Evolutionary conservation across 2,329 filamentous ascomycete species (phyloP).

Genomic region (Venturia nashicola): DNA sequence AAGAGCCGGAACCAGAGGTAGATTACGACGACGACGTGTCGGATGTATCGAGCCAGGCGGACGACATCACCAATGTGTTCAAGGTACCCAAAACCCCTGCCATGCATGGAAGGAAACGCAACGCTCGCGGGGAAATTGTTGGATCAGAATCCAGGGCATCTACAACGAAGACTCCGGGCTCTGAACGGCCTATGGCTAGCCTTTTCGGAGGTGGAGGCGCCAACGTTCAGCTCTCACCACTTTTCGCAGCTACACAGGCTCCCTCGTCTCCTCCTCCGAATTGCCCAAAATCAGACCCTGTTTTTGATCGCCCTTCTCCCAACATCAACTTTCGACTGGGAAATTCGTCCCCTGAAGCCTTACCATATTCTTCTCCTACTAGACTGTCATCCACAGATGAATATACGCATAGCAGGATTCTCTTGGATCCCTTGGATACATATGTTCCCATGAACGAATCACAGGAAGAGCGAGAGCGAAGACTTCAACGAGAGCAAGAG

Average conservation of each 20-base stretch:
- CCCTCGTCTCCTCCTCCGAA: slow-evolving; percentile 8
- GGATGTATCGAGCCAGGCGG: slow-evolving; percentile 1
- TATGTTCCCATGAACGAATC: slow-evolving; percentile 9
- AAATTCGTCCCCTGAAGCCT: background rate
- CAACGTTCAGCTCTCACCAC: background rate
- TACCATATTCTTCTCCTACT: slow-evolving; percentile 4
- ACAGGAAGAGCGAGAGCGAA: slow-evolving; percentile 4
- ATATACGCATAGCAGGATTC: background rate
- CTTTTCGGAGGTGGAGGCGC: background rate
- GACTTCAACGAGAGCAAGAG: background rate
- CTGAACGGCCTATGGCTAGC: background rate
- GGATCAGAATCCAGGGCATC: background rate
- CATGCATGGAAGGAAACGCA: slow-evolving; percentile 8
- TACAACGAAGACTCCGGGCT: slow-evolving; percentile 9
- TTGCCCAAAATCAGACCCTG: slow-evolving; percentile 4
- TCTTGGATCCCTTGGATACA: slow-evolving; percentile 6
- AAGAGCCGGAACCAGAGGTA: background rate
- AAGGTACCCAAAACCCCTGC: slow-evolving; percentile 10
- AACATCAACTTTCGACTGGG: background rate
- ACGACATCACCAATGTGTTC: slow-evolving; percentile 1
- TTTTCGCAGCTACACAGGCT: slow-evolving; percentile 9
- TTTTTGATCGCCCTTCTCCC: slow-evolving; percentile 10
- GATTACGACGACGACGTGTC: slow-evolving; percentile 2
- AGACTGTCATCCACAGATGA: background rate
- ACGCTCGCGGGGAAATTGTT: slow-evolving; percentile 4